phyloP scores from a whole-genome alignment of 768 basidiomycete species.

The Boletus rufocinnamomeus region DNA sequence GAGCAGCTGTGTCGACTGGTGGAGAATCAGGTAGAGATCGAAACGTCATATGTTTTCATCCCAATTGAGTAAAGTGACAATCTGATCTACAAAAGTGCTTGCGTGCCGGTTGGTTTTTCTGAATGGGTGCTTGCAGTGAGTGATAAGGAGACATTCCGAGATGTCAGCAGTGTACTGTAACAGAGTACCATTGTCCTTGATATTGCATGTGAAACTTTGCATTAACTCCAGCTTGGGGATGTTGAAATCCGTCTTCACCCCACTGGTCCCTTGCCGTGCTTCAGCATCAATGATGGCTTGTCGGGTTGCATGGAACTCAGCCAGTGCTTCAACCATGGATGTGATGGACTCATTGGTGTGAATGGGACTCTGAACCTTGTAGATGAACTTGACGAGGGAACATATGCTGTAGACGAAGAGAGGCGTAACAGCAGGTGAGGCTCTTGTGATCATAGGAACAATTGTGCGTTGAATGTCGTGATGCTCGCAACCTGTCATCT shows the following conservation, averaged over 20 bases:
- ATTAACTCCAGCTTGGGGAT: conserved; percentile 6
- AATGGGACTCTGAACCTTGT: neutral
- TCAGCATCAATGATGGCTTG: neutral
- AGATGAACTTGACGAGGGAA: no score
- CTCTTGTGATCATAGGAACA: no score
- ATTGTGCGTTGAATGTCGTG: no score
- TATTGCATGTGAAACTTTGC: conserved; percentile 17
- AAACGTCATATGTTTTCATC: conserved; percentile 35
- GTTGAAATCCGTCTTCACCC: neutral
- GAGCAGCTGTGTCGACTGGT: neutral
- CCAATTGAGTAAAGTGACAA: conserved; percentile 36
- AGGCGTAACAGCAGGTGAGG: no score
- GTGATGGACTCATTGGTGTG: conserved; percentile 7
- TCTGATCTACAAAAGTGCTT: conserved; percentile 34
- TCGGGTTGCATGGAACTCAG: conserved; percentile 18
- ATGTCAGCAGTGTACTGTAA: conserved; percentile 39
- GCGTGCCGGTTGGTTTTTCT: no score
- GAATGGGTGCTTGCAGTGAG: conserved; percentile 36
- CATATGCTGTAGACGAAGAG: no score
- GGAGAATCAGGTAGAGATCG: conserved; percentile 19
- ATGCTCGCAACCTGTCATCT: no score
- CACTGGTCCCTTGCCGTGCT: neutral
- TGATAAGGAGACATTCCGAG: neutral
- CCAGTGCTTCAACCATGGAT: conserved; percentile 10
- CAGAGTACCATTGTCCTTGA: conserved; percentile 12